Conservation (phyloP, 164 flowering plant species). For the Magnolia sinica region DNA sequence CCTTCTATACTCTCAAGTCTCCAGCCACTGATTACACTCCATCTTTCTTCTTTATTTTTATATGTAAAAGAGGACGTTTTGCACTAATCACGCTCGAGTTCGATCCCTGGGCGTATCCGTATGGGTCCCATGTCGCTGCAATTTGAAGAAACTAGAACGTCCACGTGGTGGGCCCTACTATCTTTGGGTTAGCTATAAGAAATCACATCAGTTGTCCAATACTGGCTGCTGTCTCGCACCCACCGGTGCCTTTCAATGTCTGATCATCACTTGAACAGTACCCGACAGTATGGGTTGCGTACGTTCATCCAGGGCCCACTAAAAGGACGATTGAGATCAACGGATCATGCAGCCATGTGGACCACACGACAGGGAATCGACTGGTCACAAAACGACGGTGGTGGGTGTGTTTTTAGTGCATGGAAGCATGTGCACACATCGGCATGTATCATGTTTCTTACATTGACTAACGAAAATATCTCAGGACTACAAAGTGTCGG, state of each 20-base stretch:
- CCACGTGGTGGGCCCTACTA: not conserved
- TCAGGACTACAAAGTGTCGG: slow-evolving; percentile 65
- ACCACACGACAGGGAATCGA: not conserved
- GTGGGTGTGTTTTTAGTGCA: not conserved
- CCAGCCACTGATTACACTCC: not conserved
- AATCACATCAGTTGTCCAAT: too few relatives aligned
- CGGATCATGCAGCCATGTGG: too few relatives aligned
- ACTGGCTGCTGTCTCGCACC: too few relatives aligned
- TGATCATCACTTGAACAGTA: too few relatives aligned
- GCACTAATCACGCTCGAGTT: not conserved
- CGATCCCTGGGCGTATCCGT: not conserved
- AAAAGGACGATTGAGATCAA: too few relatives aligned
- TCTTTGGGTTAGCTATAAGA: too few relatives aligned
- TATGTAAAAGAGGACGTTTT: not conserved
- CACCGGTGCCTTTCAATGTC: too few relatives aligned
- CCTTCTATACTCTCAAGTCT: not conserved
- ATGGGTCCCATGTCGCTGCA: not conserved
- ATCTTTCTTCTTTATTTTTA: not conserved
- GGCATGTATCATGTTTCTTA: not conserved
- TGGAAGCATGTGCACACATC: not conserved
- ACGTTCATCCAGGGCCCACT: too few relatives aligned
- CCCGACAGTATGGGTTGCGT: too few relatives aligned
- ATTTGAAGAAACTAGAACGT: not conserved
- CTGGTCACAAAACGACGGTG: not conserved
- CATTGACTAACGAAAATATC: not conserved